These are phyloP conservation scores for Diaporthe sp. DNA, from an alignment of 2,329 filamentous ascomycete genomes.

Conservation along the genomic window DNA sequence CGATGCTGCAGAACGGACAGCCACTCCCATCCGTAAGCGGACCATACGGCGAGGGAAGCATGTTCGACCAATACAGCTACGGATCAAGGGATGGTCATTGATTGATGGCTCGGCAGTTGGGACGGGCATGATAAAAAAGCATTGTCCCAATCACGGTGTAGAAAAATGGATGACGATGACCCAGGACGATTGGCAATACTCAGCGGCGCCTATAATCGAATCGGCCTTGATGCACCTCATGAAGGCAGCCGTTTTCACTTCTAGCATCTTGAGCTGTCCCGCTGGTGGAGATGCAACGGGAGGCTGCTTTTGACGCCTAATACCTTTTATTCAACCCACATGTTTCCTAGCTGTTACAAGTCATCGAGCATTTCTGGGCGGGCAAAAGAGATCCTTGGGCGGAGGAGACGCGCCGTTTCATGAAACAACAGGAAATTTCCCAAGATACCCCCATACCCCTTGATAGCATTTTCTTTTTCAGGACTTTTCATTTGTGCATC, in stretches of 20 bases:
- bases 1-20: slow-evolving; percentile 35
- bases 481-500: slow-evolving; percentile 27
- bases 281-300: slow-evolving; percentile 14
- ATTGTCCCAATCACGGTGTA: too few species aligned
- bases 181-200: neutral
- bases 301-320: slow-evolving; percentile 21
- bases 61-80: slow-evolving; percentile 39
- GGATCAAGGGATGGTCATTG: slow-evolving; percentile 39
- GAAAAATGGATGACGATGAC: neutral
- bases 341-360: slow-evolving; percentile 22
- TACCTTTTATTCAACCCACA: slow-evolving; percentile 21
- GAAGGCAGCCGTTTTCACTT: slow-evolving; percentile 17
- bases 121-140: neutral
- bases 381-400: slow-evolving; percentile 3
- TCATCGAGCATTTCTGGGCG: slow-evolving; percentile 25
- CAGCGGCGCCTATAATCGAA: slow-evolving; percentile 21
- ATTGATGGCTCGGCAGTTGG: neutral
- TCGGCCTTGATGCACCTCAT: slow-evolving; percentile 5
- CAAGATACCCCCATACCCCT: slow-evolving; percentile 37
- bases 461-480: slow-evolving; percentile 28
- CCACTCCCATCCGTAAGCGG: slow-evolving; percentile 17
- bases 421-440: slow-evolving; percentile 27
- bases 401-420: slow-evolving; percentile 16
- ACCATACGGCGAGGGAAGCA: slow-evolving; percentile 38
- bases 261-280: slow-evolving; percentile 17